Base-by-base conservation (phyloP, 371 early-diverging fungal species). In the Mycotypha africana region DNA sequence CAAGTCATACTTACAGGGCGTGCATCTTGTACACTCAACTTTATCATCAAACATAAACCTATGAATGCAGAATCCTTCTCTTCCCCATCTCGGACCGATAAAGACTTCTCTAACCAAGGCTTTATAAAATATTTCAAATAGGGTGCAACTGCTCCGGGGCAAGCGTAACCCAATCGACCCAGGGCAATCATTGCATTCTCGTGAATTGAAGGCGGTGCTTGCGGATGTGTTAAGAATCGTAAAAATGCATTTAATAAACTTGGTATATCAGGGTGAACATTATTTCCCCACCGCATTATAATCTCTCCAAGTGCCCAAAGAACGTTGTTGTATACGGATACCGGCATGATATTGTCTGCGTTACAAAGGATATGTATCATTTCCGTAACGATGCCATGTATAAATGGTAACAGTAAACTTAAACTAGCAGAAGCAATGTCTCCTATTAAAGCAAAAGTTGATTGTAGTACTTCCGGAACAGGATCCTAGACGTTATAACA, bases 221-320 rank as follows among this genome's bases (percentile, higher is more conserved):
- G 49, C n/a, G 60, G 65, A 60, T 67, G 73, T 30, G 62, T 74
- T 39, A 93, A 67, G 53, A 92, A 61, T 9, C 79, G 81, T 19
- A 90, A 23, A 9, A 45, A 20, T 3, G 43, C 41, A 15, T 51
- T 24, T 6, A 46, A 21, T 12, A 53, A 22, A 17, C 19, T 25
- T 24, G 39, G 38, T 1, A 39, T 16, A 32, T 51, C 42, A 1
- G 36, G 36, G 16, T 30, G 39, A 12, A 38, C 32, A 0, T 58
- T 51, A 23, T 59, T 58, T 35, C 76, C 80, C 40, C 74, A 78
- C 58, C 91, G 79, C 38, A 94, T 72, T 5, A 92, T 86, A 56
- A 96, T 89, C 74, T 95, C 95, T 30, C 95, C 97, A 4, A 84
- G 81, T 2, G 95, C 88, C 97, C 97, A 97, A 8, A 87, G 74